These are phyloP conservation scores for Conticribra weissflogii DNA, from an alignment of 108 stramenopile species.

Conservation along the genomic window DNA sequence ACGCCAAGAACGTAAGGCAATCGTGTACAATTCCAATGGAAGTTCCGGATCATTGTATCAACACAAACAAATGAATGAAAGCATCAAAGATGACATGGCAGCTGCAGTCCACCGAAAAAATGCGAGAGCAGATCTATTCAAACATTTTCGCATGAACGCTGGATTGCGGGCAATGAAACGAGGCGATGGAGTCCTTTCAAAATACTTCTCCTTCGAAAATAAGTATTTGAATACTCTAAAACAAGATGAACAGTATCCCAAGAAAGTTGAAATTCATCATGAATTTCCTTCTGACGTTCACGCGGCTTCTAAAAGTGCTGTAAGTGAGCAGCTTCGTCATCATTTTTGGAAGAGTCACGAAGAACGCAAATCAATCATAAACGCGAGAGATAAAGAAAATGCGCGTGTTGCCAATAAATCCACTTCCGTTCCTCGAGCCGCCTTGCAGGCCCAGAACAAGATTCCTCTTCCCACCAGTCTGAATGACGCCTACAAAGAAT, in stretches of 20 bases:
- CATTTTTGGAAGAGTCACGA: conserved; percentile 17
- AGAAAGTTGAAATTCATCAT: not conserved
- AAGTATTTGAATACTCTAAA: too few species aligned
- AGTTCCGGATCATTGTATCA: too few species aligned
- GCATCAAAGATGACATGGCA: not conserved
- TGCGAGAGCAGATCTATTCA: conserved; percentile 24
- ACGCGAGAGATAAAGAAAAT: too few species aligned
- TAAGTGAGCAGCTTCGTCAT: conserved; percentile 14
- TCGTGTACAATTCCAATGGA: too few species aligned
- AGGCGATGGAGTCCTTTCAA: conserved; percentile 28
- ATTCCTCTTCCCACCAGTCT: conserved; percentile 23
- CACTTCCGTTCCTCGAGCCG: too few species aligned
- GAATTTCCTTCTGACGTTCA: conserved; percentile 6
- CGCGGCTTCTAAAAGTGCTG: not conserved
- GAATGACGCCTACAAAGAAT: conserved; percentile 18
- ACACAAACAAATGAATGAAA: too few species aligned
- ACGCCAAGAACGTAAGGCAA: too few species aligned
- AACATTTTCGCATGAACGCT: conserved; percentile 25
- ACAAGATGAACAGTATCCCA: not conserved
- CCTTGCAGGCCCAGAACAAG: not conserved
- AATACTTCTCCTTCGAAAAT: not conserved
- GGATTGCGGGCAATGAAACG: conserved; percentile 25
- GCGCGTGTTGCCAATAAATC: too few species aligned
- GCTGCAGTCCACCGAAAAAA: not conserved
- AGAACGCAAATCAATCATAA: conserved; percentile 2